Conservation (phyloP, 2,329 filamentous ascomycete genomes). For the Pleoardoris graminearum region DNA sequence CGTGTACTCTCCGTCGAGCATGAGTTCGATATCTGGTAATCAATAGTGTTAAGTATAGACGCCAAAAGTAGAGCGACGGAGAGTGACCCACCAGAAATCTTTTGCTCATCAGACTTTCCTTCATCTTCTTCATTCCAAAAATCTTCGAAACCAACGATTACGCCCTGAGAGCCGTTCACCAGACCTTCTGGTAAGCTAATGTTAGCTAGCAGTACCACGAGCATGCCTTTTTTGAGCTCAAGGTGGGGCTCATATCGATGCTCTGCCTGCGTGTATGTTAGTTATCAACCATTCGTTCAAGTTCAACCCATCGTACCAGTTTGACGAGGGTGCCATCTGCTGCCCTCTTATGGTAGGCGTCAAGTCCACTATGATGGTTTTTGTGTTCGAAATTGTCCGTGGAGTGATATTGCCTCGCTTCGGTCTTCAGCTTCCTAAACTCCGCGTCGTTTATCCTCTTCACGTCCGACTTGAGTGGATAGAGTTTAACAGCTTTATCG, state of each 20-base stretch:
- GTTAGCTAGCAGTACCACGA: conserved; percentile 58
- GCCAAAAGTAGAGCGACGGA: background rate
- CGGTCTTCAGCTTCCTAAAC: conserved; percentile 35
- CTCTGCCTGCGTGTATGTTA: conserved; percentile 31
- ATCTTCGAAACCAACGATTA: conserved; percentile 42
- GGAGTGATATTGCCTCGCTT: conserved; percentile 31
- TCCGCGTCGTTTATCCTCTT: conserved; percentile 38
- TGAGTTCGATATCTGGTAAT: background rate
- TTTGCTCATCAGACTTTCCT: background rate
- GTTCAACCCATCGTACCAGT: conserved; percentile 9
- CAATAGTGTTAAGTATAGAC: background rate
- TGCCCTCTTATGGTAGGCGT: conserved; percentile 13
- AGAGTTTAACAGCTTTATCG: conserved; percentile 51
- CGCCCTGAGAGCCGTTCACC: conserved; percentile 43
- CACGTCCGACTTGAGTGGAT: conserved; percentile 46
- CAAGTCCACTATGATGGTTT: conserved; percentile 32
- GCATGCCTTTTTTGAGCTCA: conserved; percentile 56
- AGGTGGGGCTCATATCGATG: conserved; percentile 53
- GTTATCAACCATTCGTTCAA: background rate
- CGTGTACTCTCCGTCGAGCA: background rate
- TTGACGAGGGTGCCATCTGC: conserved; percentile 24
- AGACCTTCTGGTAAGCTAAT: conserved; percentile 42
- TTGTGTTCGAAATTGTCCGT: conserved; percentile 49
- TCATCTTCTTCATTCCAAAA: background rate
- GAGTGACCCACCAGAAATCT: background rate